Conservation (phyloP, 1,139 yeast genomes). For the Taphrina sp. region DNA sequence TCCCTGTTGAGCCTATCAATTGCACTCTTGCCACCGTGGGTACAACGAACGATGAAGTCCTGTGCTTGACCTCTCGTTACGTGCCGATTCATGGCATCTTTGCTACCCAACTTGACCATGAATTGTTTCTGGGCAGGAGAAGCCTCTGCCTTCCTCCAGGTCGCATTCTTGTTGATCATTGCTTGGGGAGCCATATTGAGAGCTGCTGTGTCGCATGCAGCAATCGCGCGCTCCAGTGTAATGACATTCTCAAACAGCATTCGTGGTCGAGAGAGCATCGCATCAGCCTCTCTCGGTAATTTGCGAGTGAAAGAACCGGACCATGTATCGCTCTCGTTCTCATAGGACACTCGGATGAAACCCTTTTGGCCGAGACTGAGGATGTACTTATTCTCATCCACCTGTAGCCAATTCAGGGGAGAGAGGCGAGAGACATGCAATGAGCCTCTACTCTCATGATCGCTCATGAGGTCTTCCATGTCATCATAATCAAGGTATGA, state of each 20-base stretch:
- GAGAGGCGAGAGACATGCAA: conserved; percentile 14
- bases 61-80: conserved; percentile 34
- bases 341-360: conserved; percentile 2
- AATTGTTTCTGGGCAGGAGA: conserved; percentile 36
- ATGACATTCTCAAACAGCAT: conserved; percentile 35
- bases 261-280: conserved; percentile 26
- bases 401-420: conserved; percentile 26
- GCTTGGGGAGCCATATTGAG: conserved; percentile 33
- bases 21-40: conserved; percentile 31
- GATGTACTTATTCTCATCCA: conserved; percentile 24
- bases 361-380: conserved; percentile 17
- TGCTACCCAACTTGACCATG: conserved; percentile 21
- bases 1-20: conserved; percentile 15
- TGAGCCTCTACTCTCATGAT: conserved; percentile 14
- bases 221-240: conserved; percentile 38
- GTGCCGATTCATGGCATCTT: conserved; percentile 7
- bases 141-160: conserved; percentile 40
- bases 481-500: conserved; percentile 32
- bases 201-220: conserved; percentile 40
- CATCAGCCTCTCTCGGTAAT: conserved; percentile 16
- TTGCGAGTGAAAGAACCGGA: conserved; percentile 20
- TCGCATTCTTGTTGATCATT: conserved; percentile 37
- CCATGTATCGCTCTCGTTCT: conserved; percentile 1
- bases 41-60: conserved; percentile 33
- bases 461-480: conserved; percentile 30